Base-by-base conservation (phyloP, 176 grass and related monocot species). In the Urochloa ruziziensis region DNA sequence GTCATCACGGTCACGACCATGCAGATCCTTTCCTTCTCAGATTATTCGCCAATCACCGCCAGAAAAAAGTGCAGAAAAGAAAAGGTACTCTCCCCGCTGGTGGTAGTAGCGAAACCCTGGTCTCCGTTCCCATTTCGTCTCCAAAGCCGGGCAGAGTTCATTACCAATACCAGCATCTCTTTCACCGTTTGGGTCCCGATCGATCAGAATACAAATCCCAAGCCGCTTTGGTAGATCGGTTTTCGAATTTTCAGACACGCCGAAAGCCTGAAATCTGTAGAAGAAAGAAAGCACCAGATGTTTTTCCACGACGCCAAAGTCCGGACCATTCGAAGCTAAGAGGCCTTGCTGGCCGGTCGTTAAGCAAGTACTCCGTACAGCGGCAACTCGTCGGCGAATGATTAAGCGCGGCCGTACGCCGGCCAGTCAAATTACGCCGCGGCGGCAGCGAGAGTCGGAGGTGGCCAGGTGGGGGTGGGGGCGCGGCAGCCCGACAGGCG, bases 391-490 rank as follows among this genome's bases (percentile, higher is more conserved):
- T 5, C 59, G 30, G 42, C 30, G 59, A 65, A 75, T 83, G 70
- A 75, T 75, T 40, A 30, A 4, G 0, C n/a, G 1, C 30, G 6
- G 0, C 28, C 29, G 30, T 27, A 24, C 47, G 21, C 6, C 29
- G 51, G 14, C 51, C 19, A 0, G 82, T 76, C 62, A 81, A 82
- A 86, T 2, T 42, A 75, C 64, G 65, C 75, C 14, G 87, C 74
- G 64, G 24, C 15, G 74, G n/a, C 35, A 16, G 29, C 4, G 16
- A 80, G 46, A 68, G 4, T 40, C 39, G 69, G 25, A 72, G 69
- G 43, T 72, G 6, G 69, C 69, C 69, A 43, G 43, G 69, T 27
- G 69, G 69, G 43, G 68, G 42, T 34, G n/a, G 13, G 44, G 43
- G 10, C 10, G 43, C 16, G 44, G 43, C 76, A 72, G 51, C 42